Conservation (phyloP, 2,329 filamentous ascomycete genomes). For the Diaporthe longicolla region DNA sequence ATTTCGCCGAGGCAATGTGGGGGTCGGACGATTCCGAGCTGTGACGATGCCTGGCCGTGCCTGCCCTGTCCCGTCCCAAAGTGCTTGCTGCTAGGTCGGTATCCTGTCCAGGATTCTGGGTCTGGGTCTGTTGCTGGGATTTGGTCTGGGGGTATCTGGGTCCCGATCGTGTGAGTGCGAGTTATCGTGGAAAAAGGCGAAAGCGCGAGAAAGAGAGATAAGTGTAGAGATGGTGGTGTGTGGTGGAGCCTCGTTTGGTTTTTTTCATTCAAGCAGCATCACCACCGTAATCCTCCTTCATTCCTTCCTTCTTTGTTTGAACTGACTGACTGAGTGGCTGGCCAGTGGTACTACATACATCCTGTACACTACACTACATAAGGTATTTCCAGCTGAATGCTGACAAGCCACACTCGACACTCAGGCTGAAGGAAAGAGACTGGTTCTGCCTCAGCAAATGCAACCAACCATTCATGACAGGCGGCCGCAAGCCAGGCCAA, state of each 20-base stretch:
- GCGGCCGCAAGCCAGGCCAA: conserved; percentile 28
- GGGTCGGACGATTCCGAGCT: conserved; percentile 30
- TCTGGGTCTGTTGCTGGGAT: neutral
- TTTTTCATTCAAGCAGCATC: conserved; percentile 17
- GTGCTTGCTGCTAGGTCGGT: neutral
- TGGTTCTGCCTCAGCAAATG: neutral
- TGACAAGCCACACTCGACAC: conserved; percentile 27
- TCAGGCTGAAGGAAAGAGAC: neutral
- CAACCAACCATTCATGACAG: neutral
- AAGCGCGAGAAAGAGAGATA: conserved; percentile 8
- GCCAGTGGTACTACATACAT: neutral
- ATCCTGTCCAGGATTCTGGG: neutral
- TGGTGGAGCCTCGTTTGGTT: conserved; percentile 22
- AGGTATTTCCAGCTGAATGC: conserved; percentile 3
- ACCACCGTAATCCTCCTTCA: neutral
- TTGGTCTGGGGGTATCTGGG: neutral
- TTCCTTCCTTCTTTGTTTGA: neutral
- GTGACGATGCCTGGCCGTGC: conserved; percentile 22
- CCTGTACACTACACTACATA: neutral
- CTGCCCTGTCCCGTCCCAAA: conserved; percentile 9
- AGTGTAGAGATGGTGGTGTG: neutral
- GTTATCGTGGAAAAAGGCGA: conserved; percentile 12
- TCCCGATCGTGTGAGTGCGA: conserved; percentile 8
- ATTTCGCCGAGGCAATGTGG: conserved; percentile 37
- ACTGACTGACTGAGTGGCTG: neutral